Base-by-base conservation (phyloP, 345 rosid species). In the Populus davidiana region DNA sequence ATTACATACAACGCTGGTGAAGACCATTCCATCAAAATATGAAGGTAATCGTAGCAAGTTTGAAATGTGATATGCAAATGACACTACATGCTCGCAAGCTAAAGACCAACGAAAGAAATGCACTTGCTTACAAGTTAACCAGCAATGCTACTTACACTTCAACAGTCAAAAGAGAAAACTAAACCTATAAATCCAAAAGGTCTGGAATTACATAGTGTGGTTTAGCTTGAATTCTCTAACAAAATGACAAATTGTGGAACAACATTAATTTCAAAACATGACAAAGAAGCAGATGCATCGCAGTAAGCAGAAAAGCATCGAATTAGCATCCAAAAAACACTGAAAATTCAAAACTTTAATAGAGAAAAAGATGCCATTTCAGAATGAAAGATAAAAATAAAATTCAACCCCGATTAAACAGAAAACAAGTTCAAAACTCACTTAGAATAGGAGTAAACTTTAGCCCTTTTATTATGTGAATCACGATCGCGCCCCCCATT, bases 381-480 rank as follows among this genome's bases (percentile, higher is more conserved):
- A 47, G 31, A 25, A 25, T 3, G 43, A 39, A 41, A 5, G 8
- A 52, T 36, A 29, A 27, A 35, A 14, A n/a, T 69, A 5, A 64
- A 47, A 6, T 6, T 23, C 21, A 61, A 54, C 43, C 59, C 35
- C 74, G 43, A 16, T 35, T 56, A 39, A 70, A 23, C n/a, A 70
- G 21, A 35, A 44, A 16, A 33, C 36, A 39, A 44, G 47, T 18
- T 16, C 73, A 71, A 50, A 69, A 82, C 95, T 90, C 85, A 92
- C 96, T 67, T 59, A 66, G 84, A 71, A 62, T 76, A 87, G 69
- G 87, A 72, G 74, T 86, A 80, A 49, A 94, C 90, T 87, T 81
- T 96, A n/a, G 98, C 98, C 76, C 99, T 90, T 80, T 96, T 96
- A 84, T 92, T 69, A 52, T 82, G 79, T 31, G 54, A 33, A 44